A percentile compares a stretch with the other conserved stretches of the same genome.
phyloP scores from a whole-genome alignment of 345 rosid species.

The Eucalyptus polyanthemos region DNA sequence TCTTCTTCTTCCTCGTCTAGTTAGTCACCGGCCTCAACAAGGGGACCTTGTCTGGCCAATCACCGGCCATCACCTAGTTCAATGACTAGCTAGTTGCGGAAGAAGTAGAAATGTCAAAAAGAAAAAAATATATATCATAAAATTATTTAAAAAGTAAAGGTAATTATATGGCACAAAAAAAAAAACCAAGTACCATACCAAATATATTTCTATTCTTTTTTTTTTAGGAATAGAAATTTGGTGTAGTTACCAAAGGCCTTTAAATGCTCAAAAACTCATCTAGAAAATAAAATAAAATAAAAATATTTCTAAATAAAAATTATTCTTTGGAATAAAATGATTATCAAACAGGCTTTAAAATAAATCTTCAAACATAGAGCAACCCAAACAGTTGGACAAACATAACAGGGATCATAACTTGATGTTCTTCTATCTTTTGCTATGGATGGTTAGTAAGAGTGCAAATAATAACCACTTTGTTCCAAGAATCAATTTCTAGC shows the following conservation, averaged over 20 bases:
- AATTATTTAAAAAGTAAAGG: too few species aligned
- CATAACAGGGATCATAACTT: rapidly evolving
- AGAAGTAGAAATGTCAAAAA: too few species aligned
- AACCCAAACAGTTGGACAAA: neutral
- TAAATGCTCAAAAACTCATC: rapidly evolving
- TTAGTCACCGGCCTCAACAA: too few species aligned
- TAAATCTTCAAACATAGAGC: neutral
- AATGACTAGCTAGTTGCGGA: too few species aligned
- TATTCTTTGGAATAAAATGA: rapidly evolving
- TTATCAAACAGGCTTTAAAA: rapidly evolving
- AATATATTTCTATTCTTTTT: rapidly evolving
- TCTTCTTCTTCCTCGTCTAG: too few species aligned
- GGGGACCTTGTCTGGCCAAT: too few species aligned
- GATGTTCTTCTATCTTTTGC: neutral
- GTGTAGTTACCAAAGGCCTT: rapidly evolving
- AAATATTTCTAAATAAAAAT: too few species aligned
- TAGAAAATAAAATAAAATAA: rapidly evolving
- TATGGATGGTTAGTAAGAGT: neutral
- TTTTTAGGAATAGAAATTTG: rapidly evolving
- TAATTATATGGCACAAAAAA: rapidly evolving
- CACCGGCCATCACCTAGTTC: rapidly evolving
- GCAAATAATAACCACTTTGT: too few species aligned
- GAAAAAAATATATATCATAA: too few species aligned
- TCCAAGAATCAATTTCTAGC: too few species aligned
- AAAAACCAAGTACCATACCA: rapidly evolving